Evolutionary conservation across 225 moss, liverwort and hornwort genomes (phyloP), one percentile per base, ranked within the genome.

Genomic region (Marchantia polymorpha): DNA sequence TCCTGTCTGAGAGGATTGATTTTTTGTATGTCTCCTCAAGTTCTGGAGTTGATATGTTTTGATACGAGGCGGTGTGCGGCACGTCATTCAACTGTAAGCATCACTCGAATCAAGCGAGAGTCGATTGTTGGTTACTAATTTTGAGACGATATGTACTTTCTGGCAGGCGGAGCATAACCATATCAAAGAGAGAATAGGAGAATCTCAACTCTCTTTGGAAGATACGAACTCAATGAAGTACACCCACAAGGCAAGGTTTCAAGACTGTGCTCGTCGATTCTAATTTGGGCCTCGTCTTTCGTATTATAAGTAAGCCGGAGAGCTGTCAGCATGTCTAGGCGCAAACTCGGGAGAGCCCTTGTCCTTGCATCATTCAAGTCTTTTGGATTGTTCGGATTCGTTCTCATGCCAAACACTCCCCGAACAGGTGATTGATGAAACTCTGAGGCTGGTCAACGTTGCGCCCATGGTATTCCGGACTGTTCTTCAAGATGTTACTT

Each of bases 381-480:
- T 68, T 46, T 25, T 19, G 39, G 39, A 39, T 39, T 39, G 39
- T 39, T 39, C 39, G 39, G 39, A n/a, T 39, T 39, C 39, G 25
- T 23, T 2, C 56, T 56, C 5, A 39, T 39, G 39, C 39, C 2
- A 39, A 39, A 39, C 39, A 39, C 31, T 55, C 19, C 7, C 19
- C 53, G 30, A 16, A 23, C 75, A 81, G 81, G 39, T 82, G 9
- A 31, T 82, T 46, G 55, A 68, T 39, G 81, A 82, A 56, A 82
- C 81, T 46, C 55, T 82, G 46, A 67, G 81, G 52, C 17, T 82
- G 55, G 67, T 76, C n/a, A 82, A 82, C 29, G 29, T 77, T 55
- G 81, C 81, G 1, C 81, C 81, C 25, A 66, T 82, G 65, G 23
- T 76, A 4, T 82, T 76, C 46, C 75, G 81, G 25, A 82, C 76